phyloP scores from a whole-genome alignment of 1,284 basidiomycete species.

The Paramarasmius palmivorus region DNA sequence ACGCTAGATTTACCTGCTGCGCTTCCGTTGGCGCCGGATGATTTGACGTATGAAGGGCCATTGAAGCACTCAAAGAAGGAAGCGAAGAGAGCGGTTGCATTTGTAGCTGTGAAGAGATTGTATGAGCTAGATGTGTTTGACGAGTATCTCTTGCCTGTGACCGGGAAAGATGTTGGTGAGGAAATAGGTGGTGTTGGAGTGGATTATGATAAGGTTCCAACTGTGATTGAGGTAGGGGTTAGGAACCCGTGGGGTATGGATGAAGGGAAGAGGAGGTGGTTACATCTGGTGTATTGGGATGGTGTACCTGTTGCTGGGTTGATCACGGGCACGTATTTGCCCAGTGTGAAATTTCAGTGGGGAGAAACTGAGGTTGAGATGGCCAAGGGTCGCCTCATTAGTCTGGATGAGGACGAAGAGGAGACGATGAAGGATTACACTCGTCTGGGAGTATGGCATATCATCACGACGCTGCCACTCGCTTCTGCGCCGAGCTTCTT shows the following conservation, averaged over 20 bases:
- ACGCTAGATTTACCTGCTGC: conserved; percentile 14
- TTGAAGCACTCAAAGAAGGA: conserved; percentile 67
- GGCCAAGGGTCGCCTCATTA: conserved; percentile 37
- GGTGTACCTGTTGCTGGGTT: conserved; percentile 52
- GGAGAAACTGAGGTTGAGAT: conserved; percentile 36
- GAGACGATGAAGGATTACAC: conserved; percentile 64
- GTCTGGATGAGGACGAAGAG: conserved; percentile 39
- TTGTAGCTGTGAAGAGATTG: conserved; percentile 68
- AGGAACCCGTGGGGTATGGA: conserved; percentile 60
- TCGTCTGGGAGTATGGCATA: conserved; percentile 59
- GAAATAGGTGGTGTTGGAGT: conserved; percentile 40
- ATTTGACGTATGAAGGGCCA: conserved; percentile 59
- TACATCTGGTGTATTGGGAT: conserved; percentile 60
- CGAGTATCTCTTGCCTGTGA: conserved; percentile 70
- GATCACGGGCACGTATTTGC: conserved; percentile 59
- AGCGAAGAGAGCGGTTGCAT: conserved; percentile 79
- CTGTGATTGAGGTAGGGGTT: conserved; percentile 55
- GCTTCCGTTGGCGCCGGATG: conserved; percentile 58
- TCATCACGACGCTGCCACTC: conserved; percentile 59
- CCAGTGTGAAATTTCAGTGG: conserved; percentile 42
- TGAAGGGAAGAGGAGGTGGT: conserved; percentile 52
- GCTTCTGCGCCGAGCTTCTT: conserved; percentile 53
- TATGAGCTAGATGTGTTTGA: conserved; percentile 75
- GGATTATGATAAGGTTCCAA: conserved; percentile 35
- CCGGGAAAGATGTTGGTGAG: conserved; percentile 52